Evolutionary conservation across 371 early-diverging fungal species (phyloP).

Genomic region (Lichtheimia hyalospora): DNA sequence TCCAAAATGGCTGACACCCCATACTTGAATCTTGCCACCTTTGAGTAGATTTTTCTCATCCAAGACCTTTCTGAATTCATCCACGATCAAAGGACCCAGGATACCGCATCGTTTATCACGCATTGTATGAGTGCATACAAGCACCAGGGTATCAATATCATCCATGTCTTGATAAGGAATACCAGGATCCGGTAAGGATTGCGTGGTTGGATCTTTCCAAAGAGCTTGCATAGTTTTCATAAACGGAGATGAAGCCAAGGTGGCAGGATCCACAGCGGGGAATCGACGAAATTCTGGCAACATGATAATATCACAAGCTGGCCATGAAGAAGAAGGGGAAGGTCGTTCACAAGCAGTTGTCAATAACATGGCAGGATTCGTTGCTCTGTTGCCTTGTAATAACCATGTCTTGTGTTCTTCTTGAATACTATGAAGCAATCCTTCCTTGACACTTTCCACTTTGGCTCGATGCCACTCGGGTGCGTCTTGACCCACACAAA

Average conservation of each 20-base stretch:
- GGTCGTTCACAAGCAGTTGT: constrained; percentile 31
- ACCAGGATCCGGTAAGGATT: too few relatives aligned
- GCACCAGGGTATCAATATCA: constrained; percentile 33
- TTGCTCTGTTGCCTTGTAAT: not conserved
- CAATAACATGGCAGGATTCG: constrained; percentile 8
- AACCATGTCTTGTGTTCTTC: constrained; percentile 3
- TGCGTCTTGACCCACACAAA: constrained; percentile 39
- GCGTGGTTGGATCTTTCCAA: constrained; percentile 22
- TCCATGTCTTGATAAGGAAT: constrained; percentile 12
- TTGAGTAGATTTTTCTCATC: constrained; percentile 20
- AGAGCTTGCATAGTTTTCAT: constrained; percentile 18
- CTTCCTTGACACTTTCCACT: constrained; percentile 34
- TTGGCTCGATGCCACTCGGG: constrained; percentile 45
- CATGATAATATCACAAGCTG: constrained; percentile 27
- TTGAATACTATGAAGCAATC: constrained; percentile 11
- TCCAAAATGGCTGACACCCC: constrained; percentile 52
- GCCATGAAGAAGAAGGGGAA: constrained; percentile 6
- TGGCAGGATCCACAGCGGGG: constrained; percentile 13
- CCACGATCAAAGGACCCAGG: constrained; percentile 39
- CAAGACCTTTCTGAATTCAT: constrained; percentile 34
- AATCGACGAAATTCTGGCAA: constrained; percentile 44
- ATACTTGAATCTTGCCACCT: constrained; percentile 33
- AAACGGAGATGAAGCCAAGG: constrained; percentile 9
- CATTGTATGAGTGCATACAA: constrained; percentile 46
- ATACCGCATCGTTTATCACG: constrained; percentile 48